Percentiles rank a stretch among this genome's conserved stretches.
Evolutionary conservation across 164 flowering plant species (phyloP).

Genomic region (Malania oleifera): DNA sequence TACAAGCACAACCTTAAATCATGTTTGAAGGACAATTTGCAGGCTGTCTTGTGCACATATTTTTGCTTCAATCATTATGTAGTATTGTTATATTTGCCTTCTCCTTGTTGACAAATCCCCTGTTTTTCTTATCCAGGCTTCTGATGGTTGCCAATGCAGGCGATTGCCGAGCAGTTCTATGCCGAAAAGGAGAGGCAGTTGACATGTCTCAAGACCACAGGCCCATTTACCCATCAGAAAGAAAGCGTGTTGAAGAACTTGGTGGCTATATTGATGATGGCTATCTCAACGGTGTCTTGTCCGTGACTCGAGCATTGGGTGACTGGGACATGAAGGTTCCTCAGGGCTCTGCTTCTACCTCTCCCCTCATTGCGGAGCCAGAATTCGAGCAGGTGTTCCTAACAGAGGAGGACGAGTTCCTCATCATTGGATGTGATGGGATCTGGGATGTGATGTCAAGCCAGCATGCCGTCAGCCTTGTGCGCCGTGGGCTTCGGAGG

Average conservation of each 20-base stretch:
- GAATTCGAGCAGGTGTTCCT: conserved; percentile 50
- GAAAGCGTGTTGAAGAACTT: conserved; percentile 47
- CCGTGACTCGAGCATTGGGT: conserved; percentile 78
- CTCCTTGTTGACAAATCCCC: neutral
- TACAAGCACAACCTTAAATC: too few species aligned
- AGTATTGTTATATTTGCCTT: neutral
- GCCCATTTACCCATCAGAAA: conserved; percentile 52
- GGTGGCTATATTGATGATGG: conserved; percentile 77
- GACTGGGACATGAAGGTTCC: conserved; percentile 90
- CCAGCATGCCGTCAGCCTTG: conserved; percentile 71
- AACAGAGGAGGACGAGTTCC: conserved; percentile 83
- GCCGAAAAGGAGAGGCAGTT: conserved; percentile 76
- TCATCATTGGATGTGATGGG: conserved; percentile 86
- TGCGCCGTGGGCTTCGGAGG: conserved; percentile 58
- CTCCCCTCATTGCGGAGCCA: conserved; percentile 81
- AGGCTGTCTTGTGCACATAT: too few species aligned
- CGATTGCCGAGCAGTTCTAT: conserved; percentile 87
- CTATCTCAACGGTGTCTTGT: conserved; percentile 73
- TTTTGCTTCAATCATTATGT: too few species aligned
- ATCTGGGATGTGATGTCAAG: conserved; percentile 93
- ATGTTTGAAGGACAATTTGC: too few species aligned
- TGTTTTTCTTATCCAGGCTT: conserved; percentile 32
- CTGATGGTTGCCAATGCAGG: conserved; percentile 88
- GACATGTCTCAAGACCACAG: conserved; percentile 82
- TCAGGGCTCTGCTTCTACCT: conserved; percentile 57